Percentiles rank a stretch among this genome's conserved stretches.
These are phyloP conservation scores for Solanum okadae DNA, from an alignment of 257 asterid genomes.

Conservation along the genomic window DNA sequence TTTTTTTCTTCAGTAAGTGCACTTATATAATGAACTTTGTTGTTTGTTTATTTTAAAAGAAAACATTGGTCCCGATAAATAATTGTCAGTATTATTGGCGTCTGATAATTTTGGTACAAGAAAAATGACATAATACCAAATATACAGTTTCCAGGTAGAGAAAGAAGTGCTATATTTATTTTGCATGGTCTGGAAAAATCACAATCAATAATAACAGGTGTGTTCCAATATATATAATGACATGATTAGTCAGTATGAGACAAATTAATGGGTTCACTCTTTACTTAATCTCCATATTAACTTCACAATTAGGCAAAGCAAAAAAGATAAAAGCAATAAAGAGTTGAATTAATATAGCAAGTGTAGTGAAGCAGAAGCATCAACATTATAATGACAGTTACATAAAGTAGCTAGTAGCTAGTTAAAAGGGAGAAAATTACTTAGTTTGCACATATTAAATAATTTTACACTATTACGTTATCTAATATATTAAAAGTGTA, in stretches of 20 bases:
- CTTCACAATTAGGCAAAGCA: background rate
- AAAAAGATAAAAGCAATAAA: background rate
- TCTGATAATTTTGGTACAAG: background rate
- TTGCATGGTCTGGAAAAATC: background rate
- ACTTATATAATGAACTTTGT: background rate
- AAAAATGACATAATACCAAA: background rate
- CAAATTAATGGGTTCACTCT: background rate
- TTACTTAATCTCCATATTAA: background rate
- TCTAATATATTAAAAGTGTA: background rate
- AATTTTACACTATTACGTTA: background rate
- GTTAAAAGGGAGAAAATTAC: background rate
- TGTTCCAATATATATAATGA: background rate
- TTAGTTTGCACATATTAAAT: background rate
- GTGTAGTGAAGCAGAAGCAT: background rate
- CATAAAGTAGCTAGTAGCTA: background rate
- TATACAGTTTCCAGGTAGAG: background rate
- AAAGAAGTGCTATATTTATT: background rate
- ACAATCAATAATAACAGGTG: background rate
- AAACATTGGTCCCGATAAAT: background rate
- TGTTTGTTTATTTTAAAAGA: background rate
- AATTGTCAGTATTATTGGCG: background rate
- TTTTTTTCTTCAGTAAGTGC: background rate
- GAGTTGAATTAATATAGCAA: background rate
- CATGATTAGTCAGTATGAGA: background rate
- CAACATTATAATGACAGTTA: background rate